Evolutionary conservation across 192 early-diverging fungal genomes (phyloP).

Genomic region (Gamsiella multidivaricata): DNA sequence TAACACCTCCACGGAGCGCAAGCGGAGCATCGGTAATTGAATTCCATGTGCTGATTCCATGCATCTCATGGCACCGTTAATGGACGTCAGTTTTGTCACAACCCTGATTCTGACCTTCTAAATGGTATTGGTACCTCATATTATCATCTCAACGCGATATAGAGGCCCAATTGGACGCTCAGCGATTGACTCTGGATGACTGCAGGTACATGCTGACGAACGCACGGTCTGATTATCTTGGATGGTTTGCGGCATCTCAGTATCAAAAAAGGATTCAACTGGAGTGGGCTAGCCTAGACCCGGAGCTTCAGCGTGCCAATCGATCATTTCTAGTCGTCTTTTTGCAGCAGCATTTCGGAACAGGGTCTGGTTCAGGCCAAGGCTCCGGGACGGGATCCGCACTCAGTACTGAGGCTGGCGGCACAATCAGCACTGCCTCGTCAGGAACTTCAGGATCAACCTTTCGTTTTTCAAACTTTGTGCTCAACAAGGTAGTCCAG

Average conservation of each 20-base stretch:
- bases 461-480: slow-evolving; percentile 25
- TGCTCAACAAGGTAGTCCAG: slow-evolving; percentile 47
- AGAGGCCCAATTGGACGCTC: slow-evolving; percentile 47
- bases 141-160: too few species aligned
- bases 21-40: slow-evolving; percentile 35
- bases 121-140: too few species aligned
- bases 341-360: slow-evolving; percentile 38
- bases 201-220: slow-evolving; percentile 40
- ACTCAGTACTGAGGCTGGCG: not conserved
- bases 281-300: slow-evolving; percentile 41
- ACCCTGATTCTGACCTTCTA: too few species aligned
- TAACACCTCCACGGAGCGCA: slow-evolving; percentile 36
- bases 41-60: not conserved
- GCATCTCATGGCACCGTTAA: not conserved
- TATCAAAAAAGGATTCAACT: slow-evolving; percentile 47
- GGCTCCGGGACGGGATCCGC: slow-evolving; percentile 1
- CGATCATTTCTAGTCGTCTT: slow-evolving; percentile 38
- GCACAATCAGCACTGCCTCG: not conserved
- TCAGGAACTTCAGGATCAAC: not conserved
- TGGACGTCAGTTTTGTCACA: too few species aligned
- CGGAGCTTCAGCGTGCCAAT: slow-evolving; percentile 20
- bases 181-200: slow-evolving; percentile 28
- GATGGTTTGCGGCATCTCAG: slow-evolving; percentile 50
- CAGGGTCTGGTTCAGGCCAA: not conserved
- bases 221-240: slow-evolving; percentile 34